Conservation (phyloP, 371 early-diverging fungal genomes). For the Blastocladiella emersonii region DNA sequence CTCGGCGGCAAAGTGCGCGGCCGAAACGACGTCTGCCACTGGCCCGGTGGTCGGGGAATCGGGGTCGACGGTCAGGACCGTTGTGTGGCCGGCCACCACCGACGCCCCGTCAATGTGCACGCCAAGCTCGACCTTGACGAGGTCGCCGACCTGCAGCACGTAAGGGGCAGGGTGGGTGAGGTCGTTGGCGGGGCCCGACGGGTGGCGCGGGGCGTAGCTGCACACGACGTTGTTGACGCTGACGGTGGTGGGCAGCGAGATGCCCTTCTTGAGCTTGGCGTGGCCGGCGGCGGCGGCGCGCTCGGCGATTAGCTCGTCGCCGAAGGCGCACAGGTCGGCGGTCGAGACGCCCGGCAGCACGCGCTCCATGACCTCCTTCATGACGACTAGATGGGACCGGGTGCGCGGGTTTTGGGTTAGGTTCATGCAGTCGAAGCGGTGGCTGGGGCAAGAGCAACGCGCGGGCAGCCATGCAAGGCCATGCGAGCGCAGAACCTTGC, state of each 20-base stretch:
- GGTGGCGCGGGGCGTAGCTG: constrained; percentile 40
- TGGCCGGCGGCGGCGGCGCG: neutral
- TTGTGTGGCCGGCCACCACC: constrained; percentile 70
- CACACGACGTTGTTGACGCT: constrained; percentile 65
- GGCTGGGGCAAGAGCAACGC: no score
- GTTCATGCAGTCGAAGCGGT: neutral
- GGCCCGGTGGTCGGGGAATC: constrained; percentile 54
- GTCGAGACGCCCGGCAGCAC: constrained; percentile 46
- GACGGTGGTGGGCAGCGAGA: constrained; percentile 72
- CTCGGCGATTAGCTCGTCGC: constrained; percentile 55
- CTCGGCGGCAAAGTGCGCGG: neutral
- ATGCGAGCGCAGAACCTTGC: no score
- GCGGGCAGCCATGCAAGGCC: constrained; percentile 1
- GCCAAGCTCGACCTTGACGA: constrained; percentile 83
- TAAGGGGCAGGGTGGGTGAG: constrained; percentile 23
- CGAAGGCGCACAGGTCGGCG: constrained; percentile 62
- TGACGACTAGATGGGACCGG: constrained; percentile 29
- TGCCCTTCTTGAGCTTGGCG: constrained; percentile 54
- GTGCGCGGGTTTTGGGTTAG: neutral
- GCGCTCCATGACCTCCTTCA: constrained; percentile 44
- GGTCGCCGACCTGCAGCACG: constrained; percentile 54
- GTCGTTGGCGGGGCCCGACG: constrained; percentile 42
- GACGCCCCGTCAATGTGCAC: constrained; percentile 87
- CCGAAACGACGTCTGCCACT: constrained; percentile 55
- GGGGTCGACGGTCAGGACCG: constrained; percentile 50